phyloP scores from a whole-genome alignment of 2,329 filamentous ascomycete species.

The Sporothrix pallida region DNA sequence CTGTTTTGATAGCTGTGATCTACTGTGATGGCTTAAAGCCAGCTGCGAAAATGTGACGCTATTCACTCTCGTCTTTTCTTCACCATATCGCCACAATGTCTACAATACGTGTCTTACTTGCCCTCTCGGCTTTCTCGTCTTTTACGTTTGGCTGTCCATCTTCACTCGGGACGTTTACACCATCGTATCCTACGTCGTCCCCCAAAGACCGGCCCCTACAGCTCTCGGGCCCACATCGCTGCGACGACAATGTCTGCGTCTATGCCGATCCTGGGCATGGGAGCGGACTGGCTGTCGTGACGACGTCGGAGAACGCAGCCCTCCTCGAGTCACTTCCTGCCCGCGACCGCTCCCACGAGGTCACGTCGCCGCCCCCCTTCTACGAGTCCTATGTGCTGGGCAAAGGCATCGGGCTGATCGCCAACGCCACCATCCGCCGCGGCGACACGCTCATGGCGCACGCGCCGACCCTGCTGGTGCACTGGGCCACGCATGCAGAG shows the following conservation, averaged over 20 bases:
- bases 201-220: background rate
- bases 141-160: background rate
- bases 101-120: background rate
- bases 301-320: background rate
- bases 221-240: background rate
- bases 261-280: background rate
- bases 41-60: background rate
- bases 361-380: slow-evolving; percentile 40
- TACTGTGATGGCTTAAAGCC: too few relatives aligned
- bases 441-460: slow-evolving; percentile 48
- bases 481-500: slow-evolving; percentile 36
- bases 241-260: slow-evolving; percentile 25
- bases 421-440: slow-evolving; percentile 45
- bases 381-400: slow-evolving; percentile 43
- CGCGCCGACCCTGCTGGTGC: slow-evolving; percentile 44
- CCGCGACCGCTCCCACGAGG: background rate
- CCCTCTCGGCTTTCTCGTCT: background rate
- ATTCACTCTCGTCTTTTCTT: background rate
- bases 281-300: background rate
- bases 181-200: background rate
- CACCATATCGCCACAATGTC: background rate
- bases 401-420: slow-evolving; percentile 48
- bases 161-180: background rate
- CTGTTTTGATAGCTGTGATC: too few relatives aligned
- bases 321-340: background rate